Conservation (phyloP, 1,139 yeast species). For the Geotrichum bryndzae region DNA sequence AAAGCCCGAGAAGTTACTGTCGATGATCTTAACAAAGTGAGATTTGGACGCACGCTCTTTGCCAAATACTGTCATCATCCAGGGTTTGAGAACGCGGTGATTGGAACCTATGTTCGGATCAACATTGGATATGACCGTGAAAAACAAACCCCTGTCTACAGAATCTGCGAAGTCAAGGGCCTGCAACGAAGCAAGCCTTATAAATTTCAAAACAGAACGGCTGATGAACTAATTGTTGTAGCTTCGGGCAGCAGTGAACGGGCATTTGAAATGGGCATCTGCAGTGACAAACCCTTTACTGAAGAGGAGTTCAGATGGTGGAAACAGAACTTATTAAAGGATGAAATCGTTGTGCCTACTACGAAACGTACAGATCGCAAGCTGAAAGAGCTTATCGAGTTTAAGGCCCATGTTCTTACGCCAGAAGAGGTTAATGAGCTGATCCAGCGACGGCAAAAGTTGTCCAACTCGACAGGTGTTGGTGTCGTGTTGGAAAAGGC, state of each 20-base stretch:
- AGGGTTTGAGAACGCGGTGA: slow-evolving; percentile 61
- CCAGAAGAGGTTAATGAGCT: slow-evolving; percentile 74
- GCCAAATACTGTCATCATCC: slow-evolving; percentile 76
- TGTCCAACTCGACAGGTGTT: slow-evolving; percentile 56
- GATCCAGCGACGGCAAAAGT: slow-evolving; percentile 64
- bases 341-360: slow-evolving; percentile 57
- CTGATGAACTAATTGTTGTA: slow-evolving; percentile 41
- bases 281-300: slow-evolving; percentile 70
- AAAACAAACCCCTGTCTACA: slow-evolving; percentile 61
- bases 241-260: slow-evolving; percentile 66
- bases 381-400: slow-evolving; percentile 51
- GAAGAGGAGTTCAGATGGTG: slow-evolving; percentile 71
- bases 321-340: slow-evolving; percentile 52
- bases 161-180: slow-evolving; percentile 76
- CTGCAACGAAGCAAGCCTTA: slow-evolving; percentile 57
- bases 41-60: slow-evolving; percentile 71
- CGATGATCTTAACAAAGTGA: slow-evolving; percentile 60
- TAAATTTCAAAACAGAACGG: slow-evolving; percentile 40
- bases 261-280: slow-evolving; percentile 66
- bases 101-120: slow-evolving; percentile 75
- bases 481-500: slow-evolving; percentile 77
- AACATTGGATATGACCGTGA: slow-evolving; percentile 68
- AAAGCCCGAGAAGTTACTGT: slow-evolving; percentile 40
- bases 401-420: slow-evolving; percentile 62
- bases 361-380: slow-evolving; percentile 63